A percentile compares a stretch with the other conserved stretches of the same genome.
Conservation (phyloP, 2,329 filamentous ascomycete species). For the Aspergillus uvarum region DNA sequence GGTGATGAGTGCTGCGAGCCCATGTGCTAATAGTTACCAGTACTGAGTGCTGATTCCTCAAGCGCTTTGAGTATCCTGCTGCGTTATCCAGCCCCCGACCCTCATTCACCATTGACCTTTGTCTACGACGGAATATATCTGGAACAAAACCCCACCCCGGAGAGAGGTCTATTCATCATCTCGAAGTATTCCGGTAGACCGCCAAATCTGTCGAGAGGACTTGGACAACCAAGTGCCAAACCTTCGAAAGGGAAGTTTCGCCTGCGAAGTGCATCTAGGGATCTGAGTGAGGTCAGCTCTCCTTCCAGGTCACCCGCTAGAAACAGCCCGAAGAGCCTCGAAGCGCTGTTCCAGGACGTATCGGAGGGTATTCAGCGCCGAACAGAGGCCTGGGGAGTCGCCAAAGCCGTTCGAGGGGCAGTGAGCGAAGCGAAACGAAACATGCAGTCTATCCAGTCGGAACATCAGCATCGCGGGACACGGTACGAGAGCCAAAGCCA, state of each 20-base stretch:
- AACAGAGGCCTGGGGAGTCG: constrained; percentile 51
- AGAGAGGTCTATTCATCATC: constrained; percentile 46
- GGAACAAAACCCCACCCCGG: constrained; percentile 44
- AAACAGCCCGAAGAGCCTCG: constrained; percentile 43
- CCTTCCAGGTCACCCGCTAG: constrained; percentile 39
- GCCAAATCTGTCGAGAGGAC: constrained; percentile 35
- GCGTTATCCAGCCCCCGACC: constrained; percentile 71
- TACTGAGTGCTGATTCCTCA: constrained; percentile 85
- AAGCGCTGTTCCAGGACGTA: constrained; percentile 50
- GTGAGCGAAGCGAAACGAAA: constrained; percentile 48
- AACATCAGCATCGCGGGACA: constrained; percentile 30
- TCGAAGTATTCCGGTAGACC: constrained; percentile 48
- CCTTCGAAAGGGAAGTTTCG: constrained; percentile 20
- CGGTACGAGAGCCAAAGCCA: constrained; percentile 19
- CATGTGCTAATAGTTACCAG: constrained; percentile 42
- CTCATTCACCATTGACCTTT: constrained; percentile 71
- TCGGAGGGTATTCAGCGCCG: constrained; percentile 49
- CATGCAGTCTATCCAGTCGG: constrained; percentile 47
- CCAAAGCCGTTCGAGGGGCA: constrained; percentile 50
- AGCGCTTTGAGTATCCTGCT: constrained; percentile 77
- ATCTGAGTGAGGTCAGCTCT: constrained; percentile 31
- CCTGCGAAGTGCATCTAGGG: constrained; percentile 31
- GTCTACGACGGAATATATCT: constrained; percentile 74
- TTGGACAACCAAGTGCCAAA: constrained; percentile 22
- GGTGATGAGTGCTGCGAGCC: background rate